Evolutionary conservation across 129 eudicot genomes (phyloP).

Genomic region (Saussurea involucrata): DNA sequence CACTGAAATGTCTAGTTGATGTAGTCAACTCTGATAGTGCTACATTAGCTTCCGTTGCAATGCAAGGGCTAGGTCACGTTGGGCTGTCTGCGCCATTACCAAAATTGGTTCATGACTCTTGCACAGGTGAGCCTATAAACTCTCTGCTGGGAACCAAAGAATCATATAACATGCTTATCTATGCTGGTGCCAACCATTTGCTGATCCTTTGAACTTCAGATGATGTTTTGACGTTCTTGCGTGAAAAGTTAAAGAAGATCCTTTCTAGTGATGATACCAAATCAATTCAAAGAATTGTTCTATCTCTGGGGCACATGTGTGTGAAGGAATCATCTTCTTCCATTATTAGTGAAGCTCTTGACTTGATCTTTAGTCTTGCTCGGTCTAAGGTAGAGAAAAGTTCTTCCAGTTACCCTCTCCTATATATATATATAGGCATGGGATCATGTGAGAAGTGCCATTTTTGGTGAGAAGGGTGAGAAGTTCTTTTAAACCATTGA

Average conservation of each 20-base stretch:
- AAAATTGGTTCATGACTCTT: conserved; percentile 45
- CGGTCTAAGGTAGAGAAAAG: conserved; percentile 69
- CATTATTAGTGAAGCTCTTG: conserved; percentile 62
- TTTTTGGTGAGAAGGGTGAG: no score
- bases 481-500: no score
- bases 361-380: conserved; percentile 73
- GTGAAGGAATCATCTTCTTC: conserved; percentile 66
- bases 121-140: conserved; percentile 45
- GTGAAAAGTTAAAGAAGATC: conserved; percentile 71
- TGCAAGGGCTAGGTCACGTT: conserved; percentile 94
- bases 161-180: not conserved
- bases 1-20: conserved; percentile 62
- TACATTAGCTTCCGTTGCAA: conserved; percentile 78
- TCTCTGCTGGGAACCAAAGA: not conserved
- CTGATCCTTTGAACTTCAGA: conserved; percentile 40
- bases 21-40: conserved; percentile 61
- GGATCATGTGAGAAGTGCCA: no score
- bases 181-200: conserved; percentile 3
- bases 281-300: conserved; percentile 67
- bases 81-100: conserved; percentile 71
- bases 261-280: conserved; percentile 78
- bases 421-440: no score
- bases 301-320: conserved; percentile 87
- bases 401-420: not conserved
- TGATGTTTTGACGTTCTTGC: conserved; percentile 57